These are phyloP conservation scores for Rosa multiflora DNA, from an alignment of 306 rosid species.

Conservation along the genomic window DNA sequence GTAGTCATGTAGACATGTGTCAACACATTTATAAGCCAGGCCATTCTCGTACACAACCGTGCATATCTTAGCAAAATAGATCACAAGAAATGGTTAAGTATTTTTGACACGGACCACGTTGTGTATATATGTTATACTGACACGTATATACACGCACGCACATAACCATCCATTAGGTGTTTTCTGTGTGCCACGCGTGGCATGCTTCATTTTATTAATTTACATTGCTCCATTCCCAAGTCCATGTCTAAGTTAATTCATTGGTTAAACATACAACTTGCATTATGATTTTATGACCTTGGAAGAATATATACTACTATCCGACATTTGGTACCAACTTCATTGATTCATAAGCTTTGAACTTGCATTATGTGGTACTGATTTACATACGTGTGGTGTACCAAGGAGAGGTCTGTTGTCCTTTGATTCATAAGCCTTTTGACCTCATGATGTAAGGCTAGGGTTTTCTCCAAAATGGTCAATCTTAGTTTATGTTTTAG, in stretches of 20 bases:
- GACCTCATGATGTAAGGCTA: not conserved
- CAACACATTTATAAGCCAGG: not conserved
- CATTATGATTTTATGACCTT: not conserved
- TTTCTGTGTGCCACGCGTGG: conserved; percentile 14
- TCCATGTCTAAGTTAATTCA: not conserved
- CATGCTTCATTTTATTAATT: not conserved
- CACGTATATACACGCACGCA: conserved; percentile 14
- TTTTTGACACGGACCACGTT: conserved; percentile 34
- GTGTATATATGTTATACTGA: conserved; percentile 2
- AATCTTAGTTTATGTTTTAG: conserved; percentile 12
- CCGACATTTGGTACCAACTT: conserved; percentile 7
- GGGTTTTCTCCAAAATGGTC: not conserved
- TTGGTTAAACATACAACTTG: not conserved
- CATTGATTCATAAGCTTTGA: not conserved
- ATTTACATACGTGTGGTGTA: not conserved
- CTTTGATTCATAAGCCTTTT: not conserved
- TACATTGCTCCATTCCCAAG: not conserved
- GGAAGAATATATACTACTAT: not conserved
- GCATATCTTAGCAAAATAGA: conserved; percentile 24
- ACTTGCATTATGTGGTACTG: not conserved
- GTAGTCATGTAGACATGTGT: conserved; percentile 12
- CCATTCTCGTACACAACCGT: conserved; percentile 22
- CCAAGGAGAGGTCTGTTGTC: not conserved
- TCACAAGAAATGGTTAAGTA: conserved; percentile 21
- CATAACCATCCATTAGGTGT: not conserved